A percentile compares a stretch with the other conserved stretches of the same genome.
These are phyloP conservation scores for Chlorella sp. DNA, from an alignment of 139 green algal genomes.

Conservation along the genomic window DNA sequence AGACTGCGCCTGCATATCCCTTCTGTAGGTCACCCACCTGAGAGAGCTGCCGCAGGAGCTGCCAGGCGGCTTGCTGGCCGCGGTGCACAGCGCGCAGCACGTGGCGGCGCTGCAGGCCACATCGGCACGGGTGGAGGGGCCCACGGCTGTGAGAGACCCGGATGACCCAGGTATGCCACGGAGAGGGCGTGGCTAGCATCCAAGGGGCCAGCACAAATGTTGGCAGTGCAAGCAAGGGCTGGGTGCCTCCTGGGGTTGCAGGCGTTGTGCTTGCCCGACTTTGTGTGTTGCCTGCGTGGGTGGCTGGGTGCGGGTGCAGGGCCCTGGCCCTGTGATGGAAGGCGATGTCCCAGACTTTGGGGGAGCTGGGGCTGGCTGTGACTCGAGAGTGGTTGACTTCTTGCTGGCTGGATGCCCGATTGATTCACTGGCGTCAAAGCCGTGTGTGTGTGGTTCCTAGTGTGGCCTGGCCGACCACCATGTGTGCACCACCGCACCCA, in stretches of 20 bases:
- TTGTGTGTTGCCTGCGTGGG: not conserved
- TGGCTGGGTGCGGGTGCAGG: no score
- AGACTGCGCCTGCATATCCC: no score
- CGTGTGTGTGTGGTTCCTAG: not conserved
- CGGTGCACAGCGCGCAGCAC: conserved; percentile 67
- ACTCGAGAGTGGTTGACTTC: no score
- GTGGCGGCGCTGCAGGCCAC: conserved; percentile 44
- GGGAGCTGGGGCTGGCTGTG: no score
- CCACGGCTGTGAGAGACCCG: not conserved
- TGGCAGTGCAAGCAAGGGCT: no score
- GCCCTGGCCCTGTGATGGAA: no score
- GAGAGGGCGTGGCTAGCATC: not conserved
- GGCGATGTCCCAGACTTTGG: no score
- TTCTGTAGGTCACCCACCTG: conserved; percentile 15
- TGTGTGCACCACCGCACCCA: not conserved
- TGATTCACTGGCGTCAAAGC: no score
- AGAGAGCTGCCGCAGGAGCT: conserved; percentile 12
- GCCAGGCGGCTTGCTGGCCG: conserved; percentile 40
- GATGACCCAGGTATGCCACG: conserved; percentile 25
- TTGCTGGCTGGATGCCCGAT: not conserved
- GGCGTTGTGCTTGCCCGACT: no score
- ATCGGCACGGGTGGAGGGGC: not conserved
- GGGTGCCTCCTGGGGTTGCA: no score
- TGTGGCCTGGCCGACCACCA: not conserved
- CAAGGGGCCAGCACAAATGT: not conserved